Base-by-base conservation (phyloP, 2,329 filamentous ascomycete genomes). In the Neospermospora avenae region DNA sequence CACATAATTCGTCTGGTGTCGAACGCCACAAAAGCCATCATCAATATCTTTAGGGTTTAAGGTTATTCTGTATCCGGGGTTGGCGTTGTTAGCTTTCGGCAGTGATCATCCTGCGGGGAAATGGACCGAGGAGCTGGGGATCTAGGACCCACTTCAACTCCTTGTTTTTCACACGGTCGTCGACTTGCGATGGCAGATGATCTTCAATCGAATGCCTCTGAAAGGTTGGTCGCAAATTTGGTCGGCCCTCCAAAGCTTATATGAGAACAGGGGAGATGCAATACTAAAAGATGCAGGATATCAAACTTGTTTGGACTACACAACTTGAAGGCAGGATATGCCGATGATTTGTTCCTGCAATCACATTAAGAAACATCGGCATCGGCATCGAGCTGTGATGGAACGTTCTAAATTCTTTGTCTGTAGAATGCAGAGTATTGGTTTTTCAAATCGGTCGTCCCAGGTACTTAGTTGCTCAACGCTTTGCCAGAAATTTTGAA, bases 21-120 rank as follows among this genome's bases (percentile, higher is more conserved):
- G 24, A 28, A 25, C 25, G 39, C 28, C 25, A 53, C 10, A 31
- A 53, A 39, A 18, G 7, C 34, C 6, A 31, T 31, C 22, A 16
- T 11, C 3, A 53, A 25, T 44, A 8, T 2, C 11, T 10, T 39
- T 35, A 37, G 22, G 20, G 16, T 37, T 60, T 59, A 60, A 60
- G 54, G 49, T 63, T 60, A 58, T 58, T 46, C 54, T 60, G 28
- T 6, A 46, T 63, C 57, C 46, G 45, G 58, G 35, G 57, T 53
- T 54, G 58, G 44, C 44, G 44, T 13, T 25, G 25, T 42, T 18
- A n/a, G 16, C n/a, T 39, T 57, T 45, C 54, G 57, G 57, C 31
- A 55, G 57, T 60, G 61, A 63, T 63, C 61, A 24, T 37, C 61
- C 55, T 58, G 61, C 57, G 57, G 61, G 61, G 61, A 31, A 58